A percentile compares a stretch with the other conserved stretches of the same genome.
phyloP scores from a whole-genome alignment of 106 monocot genomes.

The Dendrobium huoshanense region DNA sequence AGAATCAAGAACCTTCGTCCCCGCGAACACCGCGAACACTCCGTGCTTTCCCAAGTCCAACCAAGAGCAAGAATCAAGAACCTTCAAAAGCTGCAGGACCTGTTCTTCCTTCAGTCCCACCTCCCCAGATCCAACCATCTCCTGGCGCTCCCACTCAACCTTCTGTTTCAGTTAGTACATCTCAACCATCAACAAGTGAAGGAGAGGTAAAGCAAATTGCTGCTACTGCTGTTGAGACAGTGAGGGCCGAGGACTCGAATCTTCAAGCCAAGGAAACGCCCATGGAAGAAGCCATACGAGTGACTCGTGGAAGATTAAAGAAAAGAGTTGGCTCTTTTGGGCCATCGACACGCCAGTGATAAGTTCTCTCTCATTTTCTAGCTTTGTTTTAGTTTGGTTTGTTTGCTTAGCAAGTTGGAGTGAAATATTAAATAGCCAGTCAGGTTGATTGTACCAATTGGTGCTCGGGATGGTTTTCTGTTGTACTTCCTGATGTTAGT shows the following conservation, averaged over 20 bases:
- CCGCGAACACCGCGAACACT: too few species aligned
- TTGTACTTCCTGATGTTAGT: background rate
- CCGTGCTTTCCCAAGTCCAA: too few species aligned
- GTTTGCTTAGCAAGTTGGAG: background rate
- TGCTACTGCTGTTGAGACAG: background rate
- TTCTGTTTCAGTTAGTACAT: background rate
- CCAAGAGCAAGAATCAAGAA: background rate
- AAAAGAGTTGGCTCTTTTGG: constrained; percentile 5
- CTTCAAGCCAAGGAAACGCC: constrained; percentile 18
- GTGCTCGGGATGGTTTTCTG: background rate
- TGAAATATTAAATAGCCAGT: background rate
- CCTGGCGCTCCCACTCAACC: background rate
- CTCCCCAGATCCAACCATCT: background rate
- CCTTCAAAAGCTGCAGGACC: background rate
- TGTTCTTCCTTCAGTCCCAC: background rate
- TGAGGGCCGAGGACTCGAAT: background rate
- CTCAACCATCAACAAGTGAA: constrained; percentile 3
- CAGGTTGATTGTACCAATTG: background rate
- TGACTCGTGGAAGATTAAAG: constrained; percentile 48
- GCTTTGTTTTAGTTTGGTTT: background rate
- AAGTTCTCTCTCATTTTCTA: background rate
- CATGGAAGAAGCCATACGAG: constrained; percentile 44
- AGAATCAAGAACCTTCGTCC: background rate
- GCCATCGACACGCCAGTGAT: background rate
- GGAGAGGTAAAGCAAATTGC: constrained; percentile 12